Conservation (phyloP, 2,329 filamentous ascomycete genomes). For the Aspergillus quadricinctus region DNA sequence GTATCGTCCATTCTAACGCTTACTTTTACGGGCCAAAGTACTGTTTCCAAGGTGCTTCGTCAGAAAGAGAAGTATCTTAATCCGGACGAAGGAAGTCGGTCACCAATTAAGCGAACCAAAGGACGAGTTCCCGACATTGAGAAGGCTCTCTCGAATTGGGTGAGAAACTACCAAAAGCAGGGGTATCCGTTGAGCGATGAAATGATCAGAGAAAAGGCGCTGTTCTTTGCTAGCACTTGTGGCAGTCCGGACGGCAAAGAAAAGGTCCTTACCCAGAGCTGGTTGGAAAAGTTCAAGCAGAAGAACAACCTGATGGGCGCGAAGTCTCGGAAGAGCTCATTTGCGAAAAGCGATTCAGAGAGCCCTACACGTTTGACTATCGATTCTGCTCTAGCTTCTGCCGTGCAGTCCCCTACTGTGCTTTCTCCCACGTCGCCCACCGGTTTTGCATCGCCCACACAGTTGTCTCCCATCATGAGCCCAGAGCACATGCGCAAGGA, state of each 20-base stretch:
- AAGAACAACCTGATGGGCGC: constrained; percentile 65
- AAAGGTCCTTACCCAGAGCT: constrained; percentile 67
- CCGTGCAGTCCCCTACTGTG: constrained; percentile 59
- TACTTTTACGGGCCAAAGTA: constrained; percentile 54
- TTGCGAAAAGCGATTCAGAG: constrained; percentile 63
- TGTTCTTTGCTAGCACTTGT: constrained; percentile 71
- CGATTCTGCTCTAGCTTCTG: constrained; percentile 52
- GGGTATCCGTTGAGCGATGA: constrained; percentile 71
- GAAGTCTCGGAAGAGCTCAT: constrained; percentile 51
- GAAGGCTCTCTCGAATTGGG: constrained; percentile 81
- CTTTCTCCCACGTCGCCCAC: constrained; percentile 71
- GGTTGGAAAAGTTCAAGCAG: constrained; percentile 94
- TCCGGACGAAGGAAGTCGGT: constrained; percentile 71
- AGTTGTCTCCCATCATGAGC: constrained; percentile 64
- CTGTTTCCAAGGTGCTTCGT: constrained; percentile 94
- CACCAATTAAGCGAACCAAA: constrained; percentile 77
- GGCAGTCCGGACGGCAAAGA: constrained; percentile 67
- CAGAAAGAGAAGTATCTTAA: constrained; percentile 93
- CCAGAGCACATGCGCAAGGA: constrained; percentile 64
- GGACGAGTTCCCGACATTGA: constrained; percentile 89
- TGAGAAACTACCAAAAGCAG: constrained; percentile 72
- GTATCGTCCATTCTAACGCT: constrained; percentile 9
- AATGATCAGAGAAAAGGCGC: constrained; percentile 80
- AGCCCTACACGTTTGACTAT: constrained; percentile 54
- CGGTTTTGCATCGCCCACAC: constrained; percentile 62